phyloP scores from a whole-genome alignment of 1,284 basidiomycete genomes.

The Ustanciosporium gigantosporum region DNA sequence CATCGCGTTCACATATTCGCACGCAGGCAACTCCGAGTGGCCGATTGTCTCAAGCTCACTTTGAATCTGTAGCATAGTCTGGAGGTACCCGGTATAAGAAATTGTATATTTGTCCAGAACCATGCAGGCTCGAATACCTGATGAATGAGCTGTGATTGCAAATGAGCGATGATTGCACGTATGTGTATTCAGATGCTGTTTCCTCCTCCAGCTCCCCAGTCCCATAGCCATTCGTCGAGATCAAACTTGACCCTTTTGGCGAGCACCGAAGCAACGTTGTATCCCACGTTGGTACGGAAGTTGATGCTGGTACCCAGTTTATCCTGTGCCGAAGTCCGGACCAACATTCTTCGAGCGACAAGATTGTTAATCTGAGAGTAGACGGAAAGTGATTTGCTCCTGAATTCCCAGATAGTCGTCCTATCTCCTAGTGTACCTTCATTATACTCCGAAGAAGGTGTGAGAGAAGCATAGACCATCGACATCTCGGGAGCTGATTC shows the following conservation, averaged over 20 bases:
- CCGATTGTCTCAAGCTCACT: too few relatives aligned
- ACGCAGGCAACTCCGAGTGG: background rate
- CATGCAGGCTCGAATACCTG: too few relatives aligned
- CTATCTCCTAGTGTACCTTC: background rate
- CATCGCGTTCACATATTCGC: background rate
- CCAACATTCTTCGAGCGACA: conserved; percentile 33
- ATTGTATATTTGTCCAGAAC: too few relatives aligned
- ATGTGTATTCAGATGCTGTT: background rate
- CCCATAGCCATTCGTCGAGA: conserved; percentile 45
- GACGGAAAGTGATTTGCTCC: conserved; percentile 18
- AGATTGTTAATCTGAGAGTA: conserved; percentile 40
- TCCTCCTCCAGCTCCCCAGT: conserved; percentile 30
- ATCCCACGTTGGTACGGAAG: conserved; percentile 36
- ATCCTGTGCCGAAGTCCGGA: conserved; percentile 26
- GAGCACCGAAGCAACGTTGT: conserved; percentile 23
- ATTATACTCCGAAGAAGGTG: too few relatives aligned
- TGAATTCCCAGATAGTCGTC: conserved; percentile 27
- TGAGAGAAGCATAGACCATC: conserved; percentile 48
- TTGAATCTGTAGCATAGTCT: background rate
- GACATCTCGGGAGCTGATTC: conserved; percentile 71
- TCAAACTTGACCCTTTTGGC: conserved; percentile 37
- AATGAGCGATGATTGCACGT: background rate
- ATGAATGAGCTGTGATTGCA: too few relatives aligned
- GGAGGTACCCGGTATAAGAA: too few relatives aligned
- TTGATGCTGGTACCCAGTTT: conserved; percentile 33